Evolutionary conservation across 441 rosid species (phyloP).

Genomic region (Populus hybrid): DNA sequence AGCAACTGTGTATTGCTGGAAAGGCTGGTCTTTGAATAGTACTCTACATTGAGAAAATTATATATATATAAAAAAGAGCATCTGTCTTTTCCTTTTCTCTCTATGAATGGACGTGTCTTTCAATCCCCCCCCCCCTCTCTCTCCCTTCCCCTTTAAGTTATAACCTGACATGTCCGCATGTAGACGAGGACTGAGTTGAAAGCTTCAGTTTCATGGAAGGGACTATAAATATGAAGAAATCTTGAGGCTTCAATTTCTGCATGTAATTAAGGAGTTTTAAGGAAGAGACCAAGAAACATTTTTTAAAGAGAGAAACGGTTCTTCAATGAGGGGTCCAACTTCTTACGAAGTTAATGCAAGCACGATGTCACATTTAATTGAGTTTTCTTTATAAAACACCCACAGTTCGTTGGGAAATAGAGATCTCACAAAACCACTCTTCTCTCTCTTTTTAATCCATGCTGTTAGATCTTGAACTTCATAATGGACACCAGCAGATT

Average conservation of each 20-base stretch:
- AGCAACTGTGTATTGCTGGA: conserved; percentile 46
- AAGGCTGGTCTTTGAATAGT: conserved; percentile 35
- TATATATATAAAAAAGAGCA: neutral
- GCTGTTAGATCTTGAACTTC: neutral
- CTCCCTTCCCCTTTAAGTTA: neutral
- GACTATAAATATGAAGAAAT: neutral
- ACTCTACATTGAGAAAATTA: conserved; percentile 24
- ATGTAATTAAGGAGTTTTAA: neutral
- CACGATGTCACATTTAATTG: conserved; percentile 8
- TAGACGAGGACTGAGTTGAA: neutral
- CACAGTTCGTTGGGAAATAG: neutral
- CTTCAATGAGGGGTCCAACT: neutral
- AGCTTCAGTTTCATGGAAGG: conserved; percentile 7
- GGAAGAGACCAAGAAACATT: neutral
- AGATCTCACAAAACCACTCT: neutral
- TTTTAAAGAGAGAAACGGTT: neutral
- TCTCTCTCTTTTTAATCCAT: neutral
- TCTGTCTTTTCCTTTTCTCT: conserved; percentile 1
- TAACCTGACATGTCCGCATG: conserved; percentile 31
- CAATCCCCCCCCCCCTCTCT: neutral
- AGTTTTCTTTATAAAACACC: neutral
- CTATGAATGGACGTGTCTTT: neutral
- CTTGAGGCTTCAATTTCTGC: neutral
- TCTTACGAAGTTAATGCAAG: conserved; percentile 6
- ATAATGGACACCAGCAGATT: neutral